These are phyloP conservation scores for Phytophthora syringae DNA, from an alignment of 352 stramenopile species.

Conservation along the genomic window DNA sequence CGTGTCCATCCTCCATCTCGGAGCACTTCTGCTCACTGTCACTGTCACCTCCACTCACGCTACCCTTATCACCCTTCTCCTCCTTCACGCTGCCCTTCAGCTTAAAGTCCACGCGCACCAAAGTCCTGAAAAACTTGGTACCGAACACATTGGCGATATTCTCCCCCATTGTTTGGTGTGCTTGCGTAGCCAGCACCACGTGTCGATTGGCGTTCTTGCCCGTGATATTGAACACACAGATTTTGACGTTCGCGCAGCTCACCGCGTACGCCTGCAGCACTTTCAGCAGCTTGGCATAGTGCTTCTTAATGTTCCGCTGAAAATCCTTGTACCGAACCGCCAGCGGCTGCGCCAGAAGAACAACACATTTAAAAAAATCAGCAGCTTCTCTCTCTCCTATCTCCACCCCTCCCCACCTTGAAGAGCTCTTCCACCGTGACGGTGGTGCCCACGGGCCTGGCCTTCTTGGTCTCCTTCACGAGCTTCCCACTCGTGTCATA, in stretches of 20 bases:
- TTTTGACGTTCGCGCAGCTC: constrained; percentile 62
- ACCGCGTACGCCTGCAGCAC: constrained; percentile 90
- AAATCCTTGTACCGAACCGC: constrained; percentile 95
- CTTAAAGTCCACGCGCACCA: constrained; percentile 79
- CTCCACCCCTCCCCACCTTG: constrained; percentile 39
- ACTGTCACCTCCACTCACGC: constrained; percentile 23
- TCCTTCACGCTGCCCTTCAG: constrained; percentile 38
- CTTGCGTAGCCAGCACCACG: constrained; percentile 72
- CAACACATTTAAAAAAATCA: constrained; percentile 10
- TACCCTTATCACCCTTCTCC: constrained; percentile 17
- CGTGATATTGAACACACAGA: constrained; percentile 62
- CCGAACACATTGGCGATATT: constrained; percentile 93
- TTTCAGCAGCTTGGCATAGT: constrained; percentile 93
- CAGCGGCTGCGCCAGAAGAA: constrained; percentile 74
- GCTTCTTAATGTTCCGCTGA: constrained; percentile 92
- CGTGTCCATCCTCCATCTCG: constrained; percentile 28
- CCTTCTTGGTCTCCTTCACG: constrained; percentile 58
- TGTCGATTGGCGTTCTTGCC: constrained; percentile 58
- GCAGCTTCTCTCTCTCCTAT: background rate
- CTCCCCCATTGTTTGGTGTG: constrained; percentile 69
- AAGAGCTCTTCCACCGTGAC: constrained; percentile 95
- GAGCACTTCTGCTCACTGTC: constrained; percentile 23
- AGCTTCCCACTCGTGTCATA: constrained; percentile 83
- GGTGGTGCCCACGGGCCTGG: constrained; percentile 91
- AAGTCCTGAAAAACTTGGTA: constrained; percentile 89